Base-by-base conservation (phyloP, 352 stramenopile genomes). In the Globisporangium emineosum region DNA sequence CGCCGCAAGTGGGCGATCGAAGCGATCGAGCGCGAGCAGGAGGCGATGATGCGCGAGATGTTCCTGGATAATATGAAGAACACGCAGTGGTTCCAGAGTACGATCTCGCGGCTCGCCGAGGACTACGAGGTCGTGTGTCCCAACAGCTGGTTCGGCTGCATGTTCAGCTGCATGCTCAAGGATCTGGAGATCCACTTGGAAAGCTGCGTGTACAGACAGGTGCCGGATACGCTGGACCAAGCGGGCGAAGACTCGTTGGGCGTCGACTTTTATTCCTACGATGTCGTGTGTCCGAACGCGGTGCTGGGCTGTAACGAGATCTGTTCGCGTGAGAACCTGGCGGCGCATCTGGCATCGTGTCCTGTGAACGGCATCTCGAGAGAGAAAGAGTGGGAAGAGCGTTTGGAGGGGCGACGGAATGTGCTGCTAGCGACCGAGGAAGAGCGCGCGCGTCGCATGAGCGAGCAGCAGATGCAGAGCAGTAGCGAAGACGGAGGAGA, bases 51-150 rank as follows among this genome's bases (percentile, higher is more conserved):
- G 77, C 67, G 81, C 37, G 80, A 91, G 62, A 83, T 91, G 78
- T 94, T 94, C 62, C 64, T 94, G 52, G 86, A 93, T 65, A 91
- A 90, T 64, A 94, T 93, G 83, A 91, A 92, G 68, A 93, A 94
- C 71, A 94, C 86, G 17, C 83, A 91, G 72, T 94, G 86, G 86
- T 94, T 94, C 63, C 86, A 94, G 68, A 82, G 72, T 10, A 94
- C 84, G 32, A 94, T 94, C 55, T 90, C 83, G 30, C 78, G 81
- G 47, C 83, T 91, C 33, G 78, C 84, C 0, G 74, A 87, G 29
- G 83, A 94, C 63, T 94, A 94, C 68, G 83, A 94, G 62, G 84
- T 94, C 8, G 82, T 94, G 57, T 94, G 86, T 57, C 86, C 86
- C 1, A 91, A 94, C 57, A 90, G 79, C 60, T 94, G 86, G 86